A percentile compares a stretch with the other conserved stretches of the same genome.
These are phyloP conservation scores for Lactarius sp. DNA, from an alignment of 768 basidiomycete genomes.

Conservation along the genomic window DNA sequence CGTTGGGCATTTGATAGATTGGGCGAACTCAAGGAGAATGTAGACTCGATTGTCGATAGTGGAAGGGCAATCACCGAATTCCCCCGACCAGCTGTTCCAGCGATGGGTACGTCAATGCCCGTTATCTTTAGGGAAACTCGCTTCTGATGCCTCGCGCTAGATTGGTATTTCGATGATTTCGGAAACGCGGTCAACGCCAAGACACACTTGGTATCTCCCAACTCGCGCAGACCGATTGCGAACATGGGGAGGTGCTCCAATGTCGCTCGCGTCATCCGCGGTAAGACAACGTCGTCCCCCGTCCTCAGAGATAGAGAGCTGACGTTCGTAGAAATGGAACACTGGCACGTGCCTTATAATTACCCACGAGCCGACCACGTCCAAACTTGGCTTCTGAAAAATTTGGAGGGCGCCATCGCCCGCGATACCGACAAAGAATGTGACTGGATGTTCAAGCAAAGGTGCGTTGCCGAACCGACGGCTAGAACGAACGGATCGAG, in stretches of 20 bases:
- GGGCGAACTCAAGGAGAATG: conserved; percentile 7
- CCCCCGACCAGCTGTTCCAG: conserved; percentile 14
- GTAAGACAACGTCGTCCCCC: background rate
- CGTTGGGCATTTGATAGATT: conserved; percentile 5
- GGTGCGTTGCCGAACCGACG: conserved; percentile 5
- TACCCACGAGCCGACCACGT: conserved; percentile 35
- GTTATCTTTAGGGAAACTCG: background rate
- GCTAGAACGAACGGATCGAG: background rate
- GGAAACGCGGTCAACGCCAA: conserved; percentile 1
- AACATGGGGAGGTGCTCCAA: conserved; percentile 14
- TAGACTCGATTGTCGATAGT: background rate
- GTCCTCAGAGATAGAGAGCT: no score
- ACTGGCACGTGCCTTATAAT: conserved; percentile 41
- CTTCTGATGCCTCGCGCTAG: background rate
- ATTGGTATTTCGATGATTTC: conserved; percentile 12
- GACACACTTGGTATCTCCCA: background rate
- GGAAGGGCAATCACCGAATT: background rate
- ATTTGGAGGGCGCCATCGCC: conserved; percentile 29
- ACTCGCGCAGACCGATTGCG: background rate
- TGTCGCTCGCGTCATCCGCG: conserved; percentile 2
- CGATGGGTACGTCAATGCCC: conserved; percentile 1
- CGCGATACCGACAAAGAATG: conserved; percentile 24
- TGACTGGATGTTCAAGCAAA: conserved; percentile 31
- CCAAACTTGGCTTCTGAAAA: conserved; percentile 37
- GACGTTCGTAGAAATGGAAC: conserved; percentile 40